Percentiles rank a stretch among this genome's conserved stretches.
Conservation (phyloP, 2,329 filamentous ascomycete genomes). For the Fusarium agapanthi region DNA sequence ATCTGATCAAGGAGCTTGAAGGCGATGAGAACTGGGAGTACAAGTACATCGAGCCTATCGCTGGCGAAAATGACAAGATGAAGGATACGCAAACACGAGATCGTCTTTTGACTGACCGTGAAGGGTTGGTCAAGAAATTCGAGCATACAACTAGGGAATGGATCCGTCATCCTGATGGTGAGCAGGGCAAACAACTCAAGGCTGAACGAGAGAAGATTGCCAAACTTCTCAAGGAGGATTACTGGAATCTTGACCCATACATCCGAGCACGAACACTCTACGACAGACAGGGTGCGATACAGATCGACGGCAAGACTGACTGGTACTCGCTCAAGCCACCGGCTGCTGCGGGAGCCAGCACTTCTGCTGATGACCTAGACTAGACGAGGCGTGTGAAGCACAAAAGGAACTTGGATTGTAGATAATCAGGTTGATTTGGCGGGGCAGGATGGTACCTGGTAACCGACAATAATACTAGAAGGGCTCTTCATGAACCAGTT, state of each 20-base stretch:
- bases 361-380: conserved; percentile 58
- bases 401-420: conserved; percentile 9
- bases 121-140: conserved; percentile 73
- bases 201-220: conserved; percentile 69
- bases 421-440: conserved; percentile 14
- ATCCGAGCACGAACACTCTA: conserved; percentile 84
- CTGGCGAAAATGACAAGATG: conserved; percentile 81
- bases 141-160: conserved; percentile 80
- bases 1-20: conserved; percentile 84
- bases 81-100: conserved; percentile 71
- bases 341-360: conserved; percentile 38
- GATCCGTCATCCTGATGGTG: conserved; percentile 62
- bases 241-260: conserved; percentile 92
- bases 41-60: conserved; percentile 77
- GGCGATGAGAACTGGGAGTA: conserved; percentile 89
- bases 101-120: conserved; percentile 69
- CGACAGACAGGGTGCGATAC: conserved; percentile 80
- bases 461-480: conserved; percentile 30
- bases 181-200: conserved; percentile 58
- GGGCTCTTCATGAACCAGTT: conserved; percentile 11
- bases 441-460: background rate
- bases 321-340: conserved; percentile 65
- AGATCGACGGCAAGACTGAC: conserved; percentile 71
- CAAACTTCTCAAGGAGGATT: conserved; percentile 72
- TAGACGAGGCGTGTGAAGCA: conserved; percentile 38